These are phyloP conservation scores for Chlamydomonas sp. DNA, from an alignment of 139 green algal genomes.

Conservation along the genomic window DNA sequence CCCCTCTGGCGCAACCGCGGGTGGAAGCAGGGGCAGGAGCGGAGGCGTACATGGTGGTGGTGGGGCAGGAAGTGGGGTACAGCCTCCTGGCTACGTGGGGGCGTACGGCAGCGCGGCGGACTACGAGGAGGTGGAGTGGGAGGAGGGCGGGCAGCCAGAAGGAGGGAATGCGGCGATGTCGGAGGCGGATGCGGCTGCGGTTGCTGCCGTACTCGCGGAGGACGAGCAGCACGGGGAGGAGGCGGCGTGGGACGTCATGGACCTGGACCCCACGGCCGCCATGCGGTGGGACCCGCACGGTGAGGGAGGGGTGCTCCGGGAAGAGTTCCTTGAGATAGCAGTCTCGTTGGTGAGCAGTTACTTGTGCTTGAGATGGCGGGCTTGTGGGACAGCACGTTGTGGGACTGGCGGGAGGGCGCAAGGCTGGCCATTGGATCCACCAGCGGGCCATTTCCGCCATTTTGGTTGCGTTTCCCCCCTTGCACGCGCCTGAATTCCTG, in stretches of 20 bases:
- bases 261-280: constrained; percentile 7
- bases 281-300: constrained; percentile 25
- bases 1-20: background rate
- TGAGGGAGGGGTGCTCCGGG: background rate
- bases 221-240: background rate
- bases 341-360: too few relatives aligned
- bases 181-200: constrained; percentile 40
- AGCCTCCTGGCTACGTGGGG: too few relatives aligned
- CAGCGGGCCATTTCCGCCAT: too few relatives aligned
- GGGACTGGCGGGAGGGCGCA: too few relatives aligned
- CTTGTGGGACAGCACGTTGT: too few relatives aligned
- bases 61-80: background rate
- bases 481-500: too few relatives aligned
- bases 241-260: constrained; percentile 1
- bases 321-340: background rate
- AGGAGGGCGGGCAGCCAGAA: background rate
- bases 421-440: too few relatives aligned
- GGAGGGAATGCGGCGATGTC: background rate
- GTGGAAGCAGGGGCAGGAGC: background rate
- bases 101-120: constrained; percentile 27
- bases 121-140: background rate
- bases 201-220: constrained; percentile 35
- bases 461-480: too few relatives aligned
- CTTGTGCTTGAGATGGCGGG: too few relatives aligned
- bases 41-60: background rate